phyloP scores from a whole-genome alignment of 2,329 filamentous ascomycete species.

The Bipolaris oryzae region DNA sequence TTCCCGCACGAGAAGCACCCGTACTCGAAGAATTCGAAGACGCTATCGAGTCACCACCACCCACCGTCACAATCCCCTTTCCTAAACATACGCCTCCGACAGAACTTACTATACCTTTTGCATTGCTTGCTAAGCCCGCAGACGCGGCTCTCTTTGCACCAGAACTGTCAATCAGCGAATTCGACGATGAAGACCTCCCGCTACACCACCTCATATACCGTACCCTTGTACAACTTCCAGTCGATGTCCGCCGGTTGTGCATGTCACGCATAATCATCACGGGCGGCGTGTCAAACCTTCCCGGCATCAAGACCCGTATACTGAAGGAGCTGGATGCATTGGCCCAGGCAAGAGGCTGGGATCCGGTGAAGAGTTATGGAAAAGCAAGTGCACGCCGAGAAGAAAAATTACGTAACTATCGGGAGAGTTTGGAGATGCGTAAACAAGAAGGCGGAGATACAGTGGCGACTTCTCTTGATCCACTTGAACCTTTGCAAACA shows the following conservation, averaged over 20 bases:
- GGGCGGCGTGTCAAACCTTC: slow-evolving; percentile 77
- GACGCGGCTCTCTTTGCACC: slow-evolving; percentile 75
- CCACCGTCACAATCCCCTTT: slow-evolving; percentile 44
- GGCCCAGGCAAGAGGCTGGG: slow-evolving; percentile 75
- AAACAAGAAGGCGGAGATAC: slow-evolving; percentile 33
- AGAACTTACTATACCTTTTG: slow-evolving; percentile 70
- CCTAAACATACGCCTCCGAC: slow-evolving; percentile 47
- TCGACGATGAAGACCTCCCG: slow-evolving; percentile 87
- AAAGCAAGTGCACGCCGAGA: slow-evolving; percentile 54
- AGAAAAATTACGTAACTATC: slow-evolving; percentile 29
- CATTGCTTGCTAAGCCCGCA: slow-evolving; percentile 72
- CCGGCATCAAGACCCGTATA: slow-evolving; percentile 79
- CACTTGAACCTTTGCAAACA: slow-evolving; percentile 11
- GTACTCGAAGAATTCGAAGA: slow-evolving; percentile 54
- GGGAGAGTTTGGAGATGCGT: slow-evolving; percentile 29
- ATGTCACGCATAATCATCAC: slow-evolving; percentile 89
- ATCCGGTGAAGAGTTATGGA: slow-evolving; percentile 72
- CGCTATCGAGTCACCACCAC: slow-evolving; percentile 42
- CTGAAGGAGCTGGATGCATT: slow-evolving; percentile 74
- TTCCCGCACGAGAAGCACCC: slow-evolving; percentile 44
- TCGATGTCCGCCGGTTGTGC: slow-evolving; percentile 82
- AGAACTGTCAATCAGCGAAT: slow-evolving; percentile 59
- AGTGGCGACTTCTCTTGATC: slow-evolving; percentile 27
- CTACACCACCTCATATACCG: slow-evolving; percentile 78
- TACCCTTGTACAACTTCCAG: slow-evolving; percentile 73